Conservation (phyloP, 495 filamentous ascomycete genomes). For the Aspergillus affinis region DNA sequence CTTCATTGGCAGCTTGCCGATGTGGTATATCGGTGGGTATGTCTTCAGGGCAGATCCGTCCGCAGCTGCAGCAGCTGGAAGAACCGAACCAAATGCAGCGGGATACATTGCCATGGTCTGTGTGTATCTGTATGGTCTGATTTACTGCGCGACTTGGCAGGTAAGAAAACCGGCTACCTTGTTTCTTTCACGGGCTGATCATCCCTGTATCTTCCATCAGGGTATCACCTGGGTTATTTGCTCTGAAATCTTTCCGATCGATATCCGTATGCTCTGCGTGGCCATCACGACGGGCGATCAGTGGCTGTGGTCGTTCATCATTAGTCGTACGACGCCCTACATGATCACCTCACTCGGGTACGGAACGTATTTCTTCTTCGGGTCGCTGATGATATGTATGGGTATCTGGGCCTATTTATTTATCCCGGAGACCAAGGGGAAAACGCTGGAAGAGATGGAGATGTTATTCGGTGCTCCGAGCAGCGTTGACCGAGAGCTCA, state of each 20-base stretch:
- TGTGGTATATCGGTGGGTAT: conserved; percentile 59
- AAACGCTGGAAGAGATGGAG: conserved; percentile 49
- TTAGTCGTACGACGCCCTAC: conserved; percentile 40
- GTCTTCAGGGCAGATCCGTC: conserved; percentile 52
- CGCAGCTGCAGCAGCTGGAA: conserved; percentile 7
- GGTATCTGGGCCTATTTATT: conserved; percentile 57
- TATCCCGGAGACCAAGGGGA: conserved; percentile 61
- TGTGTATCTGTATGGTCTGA: conserved; percentile 60
- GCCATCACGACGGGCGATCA: conserved; percentile 43
- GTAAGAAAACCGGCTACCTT: conserved; percentile 31
- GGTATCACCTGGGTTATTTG: conserved; percentile 56
- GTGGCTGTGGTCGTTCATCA: conserved; percentile 48
- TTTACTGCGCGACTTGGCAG: conserved; percentile 61
- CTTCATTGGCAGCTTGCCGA: conserved; percentile 49
- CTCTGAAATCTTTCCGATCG: conserved; percentile 35
- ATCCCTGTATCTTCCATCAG: conserved; percentile 17
- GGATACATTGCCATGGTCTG: conserved; percentile 58
- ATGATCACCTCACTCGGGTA: conserved; percentile 46
- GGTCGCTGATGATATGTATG: conserved; percentile 34
- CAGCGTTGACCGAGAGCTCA: neutral
- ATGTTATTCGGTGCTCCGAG: conserved; percentile 19
- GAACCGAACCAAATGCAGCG: conserved; percentile 30
- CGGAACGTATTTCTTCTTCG: conserved; percentile 52
- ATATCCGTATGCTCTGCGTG: conserved; percentile 50
- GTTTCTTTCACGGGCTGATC: neutral